Evolutionary conservation across 345 rosid genomes (phyloP).

Genomic region (Eucalyptus viminalis): DNA sequence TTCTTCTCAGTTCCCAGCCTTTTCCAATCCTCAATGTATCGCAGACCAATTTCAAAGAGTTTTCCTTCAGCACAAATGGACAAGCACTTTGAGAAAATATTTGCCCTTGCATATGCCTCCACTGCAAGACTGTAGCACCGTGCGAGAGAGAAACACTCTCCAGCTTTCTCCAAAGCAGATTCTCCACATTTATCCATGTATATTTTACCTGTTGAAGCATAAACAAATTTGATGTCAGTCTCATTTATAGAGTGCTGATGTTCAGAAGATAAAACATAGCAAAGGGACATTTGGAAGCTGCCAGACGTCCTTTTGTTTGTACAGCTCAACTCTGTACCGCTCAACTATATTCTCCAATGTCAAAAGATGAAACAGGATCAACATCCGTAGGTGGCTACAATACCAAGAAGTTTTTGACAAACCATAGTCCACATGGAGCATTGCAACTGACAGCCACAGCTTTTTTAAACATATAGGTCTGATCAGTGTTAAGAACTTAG

Average conservation of each 20-base stretch:
- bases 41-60: not conserved
- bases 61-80: not conserved
- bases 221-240: not conserved
- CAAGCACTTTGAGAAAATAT: not conserved
- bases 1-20: not conserved
- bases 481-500: not conserved
- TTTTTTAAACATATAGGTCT: not conserved
- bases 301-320: not conserved
- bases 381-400: not conserved
- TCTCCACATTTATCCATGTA: conserved; percentile 4
- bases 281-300: not conserved
- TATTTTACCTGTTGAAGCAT: conserved; percentile 13
- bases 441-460: not conserved
- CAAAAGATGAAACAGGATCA: not conserved
- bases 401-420: not conserved
- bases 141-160: not conserved
- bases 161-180: not conserved
- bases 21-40: not conserved
- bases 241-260: not conserved
- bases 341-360: not conserved
- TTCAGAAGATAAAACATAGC: not conserved
- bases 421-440: not conserved
- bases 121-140: not conserved
- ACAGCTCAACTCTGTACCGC: not conserved
- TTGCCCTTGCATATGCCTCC: not conserved